Percentiles rank a stretch among this genome's conserved stretches.
Evolutionary conservation across 2,329 filamentous ascomycete species (phyloP).

Genomic region (Thelonectria discophora): DNA sequence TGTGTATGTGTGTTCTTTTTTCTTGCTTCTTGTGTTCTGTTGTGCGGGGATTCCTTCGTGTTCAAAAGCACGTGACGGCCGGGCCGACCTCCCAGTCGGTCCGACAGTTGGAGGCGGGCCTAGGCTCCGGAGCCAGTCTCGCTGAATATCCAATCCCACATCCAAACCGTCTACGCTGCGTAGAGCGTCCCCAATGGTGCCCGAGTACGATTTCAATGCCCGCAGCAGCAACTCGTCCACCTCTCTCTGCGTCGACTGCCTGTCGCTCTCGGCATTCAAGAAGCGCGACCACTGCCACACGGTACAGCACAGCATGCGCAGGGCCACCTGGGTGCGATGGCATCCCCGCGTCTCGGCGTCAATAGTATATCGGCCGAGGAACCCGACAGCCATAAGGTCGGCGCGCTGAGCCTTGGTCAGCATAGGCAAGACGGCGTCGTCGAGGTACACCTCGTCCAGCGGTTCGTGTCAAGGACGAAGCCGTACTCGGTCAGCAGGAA

Average conservation of each 20-base stretch:
- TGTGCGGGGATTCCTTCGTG: too few relatives aligned
- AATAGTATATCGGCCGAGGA: constrained; percentile 60
- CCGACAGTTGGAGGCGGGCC: too few relatives aligned
- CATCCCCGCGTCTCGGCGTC: constrained; percentile 53
- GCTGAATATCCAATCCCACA: constrained; percentile 45
- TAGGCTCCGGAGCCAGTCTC: constrained; percentile 47
- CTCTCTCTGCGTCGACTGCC: constrained; percentile 54
- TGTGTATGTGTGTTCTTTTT: too few relatives aligned
- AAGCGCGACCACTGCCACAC: constrained; percentile 51
- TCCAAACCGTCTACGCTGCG: constrained; percentile 46
- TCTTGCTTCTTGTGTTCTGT: too few relatives aligned
- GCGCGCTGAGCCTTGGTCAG: constrained; percentile 50
- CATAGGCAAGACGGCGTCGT: constrained; percentile 56
- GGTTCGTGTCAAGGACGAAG: constrained; percentile 58
- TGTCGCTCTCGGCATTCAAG: constrained; percentile 53
- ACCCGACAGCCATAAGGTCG: constrained; percentile 55
- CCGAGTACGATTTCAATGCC: constrained; percentile 51
- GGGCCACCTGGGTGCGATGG: constrained; percentile 63
- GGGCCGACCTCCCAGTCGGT: too few relatives aligned
- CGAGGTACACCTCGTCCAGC: constrained; percentile 60
- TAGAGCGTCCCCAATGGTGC: constrained; percentile 44
- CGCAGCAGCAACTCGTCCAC: constrained; percentile 49
- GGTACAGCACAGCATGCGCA: constrained; percentile 51
- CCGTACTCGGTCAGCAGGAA: constrained; percentile 76
- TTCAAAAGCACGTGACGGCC: too few relatives aligned